These are phyloP conservation scores for Medicago arabica DNA, from an alignment of 306 rosid genomes.

Conservation along the genomic window DNA sequence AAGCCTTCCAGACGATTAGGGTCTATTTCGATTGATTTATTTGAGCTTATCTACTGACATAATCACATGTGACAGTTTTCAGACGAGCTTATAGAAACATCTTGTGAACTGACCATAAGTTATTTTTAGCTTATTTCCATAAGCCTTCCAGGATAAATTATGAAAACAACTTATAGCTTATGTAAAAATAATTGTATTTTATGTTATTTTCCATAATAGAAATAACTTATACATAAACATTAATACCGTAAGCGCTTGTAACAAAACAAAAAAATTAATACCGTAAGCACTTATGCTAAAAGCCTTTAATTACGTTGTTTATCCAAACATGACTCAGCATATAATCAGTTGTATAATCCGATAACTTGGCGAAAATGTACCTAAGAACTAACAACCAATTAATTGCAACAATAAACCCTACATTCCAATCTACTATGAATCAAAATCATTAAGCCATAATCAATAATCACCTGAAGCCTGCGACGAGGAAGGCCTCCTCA, in stretches of 20 bases:
- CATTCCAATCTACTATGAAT: not conserved
- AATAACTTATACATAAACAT: not conserved
- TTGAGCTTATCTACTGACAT: not conserved
- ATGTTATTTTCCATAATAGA: too few relatives aligned
- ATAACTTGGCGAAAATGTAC: not conserved
- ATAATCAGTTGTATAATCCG: not conserved
- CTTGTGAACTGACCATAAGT: not conserved
- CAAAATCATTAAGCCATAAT: not conserved
- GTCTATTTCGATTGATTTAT: too few relatives aligned
- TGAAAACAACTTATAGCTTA: too few relatives aligned
- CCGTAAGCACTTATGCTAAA: too few relatives aligned
- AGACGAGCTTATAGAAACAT: not conserved
- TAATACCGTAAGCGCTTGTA: too few relatives aligned
- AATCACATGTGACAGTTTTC: too few relatives aligned
- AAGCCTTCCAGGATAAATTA: not conserved
- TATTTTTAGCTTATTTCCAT: not conserved
- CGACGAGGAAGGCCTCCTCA: conserved; percentile 79
- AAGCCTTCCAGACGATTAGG: not conserved
- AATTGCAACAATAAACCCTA: not conserved
- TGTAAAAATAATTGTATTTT: too few relatives aligned
- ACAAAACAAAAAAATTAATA: not conserved
- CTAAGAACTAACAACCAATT: not conserved
- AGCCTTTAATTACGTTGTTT: not conserved
- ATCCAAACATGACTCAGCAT: too few relatives aligned
- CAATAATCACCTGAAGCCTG: conserved; percentile 59